These are phyloP conservation scores for Malania oleifera DNA, from an alignment of 164 flowering plant species.

Conservation along the genomic window DNA sequence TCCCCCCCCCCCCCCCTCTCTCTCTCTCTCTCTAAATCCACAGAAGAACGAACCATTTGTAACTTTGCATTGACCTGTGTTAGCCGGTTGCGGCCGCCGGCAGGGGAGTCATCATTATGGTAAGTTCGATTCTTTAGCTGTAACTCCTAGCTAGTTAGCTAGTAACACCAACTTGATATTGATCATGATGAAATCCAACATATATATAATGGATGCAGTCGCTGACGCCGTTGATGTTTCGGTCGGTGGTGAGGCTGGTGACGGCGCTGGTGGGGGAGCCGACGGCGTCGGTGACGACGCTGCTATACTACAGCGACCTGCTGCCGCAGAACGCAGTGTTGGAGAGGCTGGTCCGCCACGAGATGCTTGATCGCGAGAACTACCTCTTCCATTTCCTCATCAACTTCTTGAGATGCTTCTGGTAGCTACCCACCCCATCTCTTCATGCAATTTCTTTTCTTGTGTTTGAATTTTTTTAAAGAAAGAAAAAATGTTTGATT, in stretches of 20 bases:
- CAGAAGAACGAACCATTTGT: no score
- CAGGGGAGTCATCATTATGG: no score
- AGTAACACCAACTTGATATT: no score
- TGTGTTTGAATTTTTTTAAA: no score
- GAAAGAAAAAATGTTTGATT: no score
- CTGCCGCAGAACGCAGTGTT: slow-evolving; percentile 41
- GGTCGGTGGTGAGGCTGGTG: slow-evolving; percentile 46
- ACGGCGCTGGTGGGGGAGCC: slow-evolving; percentile 32
- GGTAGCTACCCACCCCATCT: slow-evolving; percentile 19
- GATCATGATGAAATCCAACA: no score
- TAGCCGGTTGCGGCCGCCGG: no score
- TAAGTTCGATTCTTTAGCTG: no score
- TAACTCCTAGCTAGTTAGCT: no score
- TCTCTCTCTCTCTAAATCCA: slow-evolving; percentile 7
- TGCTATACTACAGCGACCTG: slow-evolving; percentile 52
- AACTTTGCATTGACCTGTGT: no score
- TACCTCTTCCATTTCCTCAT: slow-evolving; percentile 50
- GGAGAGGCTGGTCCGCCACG: slow-evolving; percentile 40
- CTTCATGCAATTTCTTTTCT: background rate
- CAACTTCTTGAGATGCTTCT: slow-evolving; percentile 53
- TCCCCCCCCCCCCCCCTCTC: background rate
- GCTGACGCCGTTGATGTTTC: slow-evolving; percentile 38
- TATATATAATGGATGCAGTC: slow-evolving; percentile 26
- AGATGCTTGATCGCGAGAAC: slow-evolving; percentile 39
- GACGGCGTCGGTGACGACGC: slow-evolving; percentile 39